Percentiles rank a stretch among this genome's conserved stretches.
Evolutionary conservation across 1,284 basidiomycete species (phyloP).

Genomic region (Afroboletus lepidellus): DNA sequence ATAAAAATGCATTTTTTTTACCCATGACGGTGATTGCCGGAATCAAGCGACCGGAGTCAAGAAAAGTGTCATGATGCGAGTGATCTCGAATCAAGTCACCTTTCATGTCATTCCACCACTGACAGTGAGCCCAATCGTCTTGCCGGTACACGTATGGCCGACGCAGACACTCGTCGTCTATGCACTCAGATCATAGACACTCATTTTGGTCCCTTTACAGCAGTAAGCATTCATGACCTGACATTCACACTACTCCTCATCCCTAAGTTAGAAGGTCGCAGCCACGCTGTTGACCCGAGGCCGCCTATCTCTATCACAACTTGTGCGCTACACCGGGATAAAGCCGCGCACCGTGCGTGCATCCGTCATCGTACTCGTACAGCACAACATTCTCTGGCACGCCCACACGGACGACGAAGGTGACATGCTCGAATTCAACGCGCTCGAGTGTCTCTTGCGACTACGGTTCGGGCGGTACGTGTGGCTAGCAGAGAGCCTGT

Average conservation of each 20-base stretch:
- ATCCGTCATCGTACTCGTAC: constrained; percentile 79
- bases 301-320: constrained; percentile 69
- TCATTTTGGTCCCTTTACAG: constrained; percentile 77
- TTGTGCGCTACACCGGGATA: constrained; percentile 61
- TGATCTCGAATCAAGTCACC: neutral
- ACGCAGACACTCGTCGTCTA: constrained; percentile 65
- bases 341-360: constrained; percentile 70
- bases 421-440: constrained; percentile 77
- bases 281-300: constrained; percentile 84
- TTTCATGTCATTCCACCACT: constrained; percentile 1
- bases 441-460: constrained; percentile 76
- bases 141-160: constrained; percentile 53
- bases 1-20: neutral
- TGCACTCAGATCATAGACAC: constrained; percentile 75
- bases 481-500: constrained; percentile 67
- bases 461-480: constrained; percentile 79
- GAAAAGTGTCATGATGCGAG: neutral
- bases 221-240: constrained; percentile 46
- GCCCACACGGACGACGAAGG: constrained; percentile 71
- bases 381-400: constrained; percentile 91
- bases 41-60: neutral
- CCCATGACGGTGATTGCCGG: constrained; percentile 1
- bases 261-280: constrained; percentile 62
- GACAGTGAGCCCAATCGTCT: neutral
- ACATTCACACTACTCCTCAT: constrained; percentile 4